phyloP scores from a whole-genome alignment of 148 eudicot species.

The Agrostemma githago region DNA sequence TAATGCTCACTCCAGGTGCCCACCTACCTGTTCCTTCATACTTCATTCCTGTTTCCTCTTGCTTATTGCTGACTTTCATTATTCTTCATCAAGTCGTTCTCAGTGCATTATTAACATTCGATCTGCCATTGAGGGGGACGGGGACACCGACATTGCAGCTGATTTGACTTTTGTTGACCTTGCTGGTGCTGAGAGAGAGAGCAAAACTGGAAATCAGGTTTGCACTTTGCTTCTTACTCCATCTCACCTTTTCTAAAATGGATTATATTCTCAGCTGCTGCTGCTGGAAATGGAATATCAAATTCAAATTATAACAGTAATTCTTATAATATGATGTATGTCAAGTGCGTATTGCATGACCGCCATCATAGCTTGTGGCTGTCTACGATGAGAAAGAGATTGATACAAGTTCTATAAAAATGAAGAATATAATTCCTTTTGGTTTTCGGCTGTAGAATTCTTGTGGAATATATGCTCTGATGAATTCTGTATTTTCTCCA shows the following conservation, averaged over 20 bases:
- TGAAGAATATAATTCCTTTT: not conserved
- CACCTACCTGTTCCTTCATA: not conserved
- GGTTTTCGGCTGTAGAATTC: not conserved
- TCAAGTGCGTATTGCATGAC: not conserved
- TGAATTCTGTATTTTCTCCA: not conserved
- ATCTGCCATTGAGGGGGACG: constrained; percentile 31
- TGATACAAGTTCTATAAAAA: not conserved
- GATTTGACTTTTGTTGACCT: constrained; percentile 88
- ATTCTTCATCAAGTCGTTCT: constrained; percentile 58
- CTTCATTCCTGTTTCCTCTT: not conserved
- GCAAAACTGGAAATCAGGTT: constrained; percentile 89
- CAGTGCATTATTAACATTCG: constrained; percentile 89
- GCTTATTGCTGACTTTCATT: constrained; percentile 7
- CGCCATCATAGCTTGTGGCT: not conserved
- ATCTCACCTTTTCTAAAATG: too few relatives aligned
- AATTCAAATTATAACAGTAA: too few relatives aligned
- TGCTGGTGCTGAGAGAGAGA: constrained; percentile 97
- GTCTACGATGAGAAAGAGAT: not conserved
- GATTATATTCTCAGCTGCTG: too few relatives aligned
- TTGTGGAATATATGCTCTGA: not conserved
- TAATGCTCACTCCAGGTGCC: constrained; percentile 80
- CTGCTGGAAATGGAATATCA: too few relatives aligned
- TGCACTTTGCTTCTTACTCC: not conserved
- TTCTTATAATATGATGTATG: not conserved
- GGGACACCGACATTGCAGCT: constrained; percentile 34